Evolutionary conservation across 192 early-diverging fungal genomes (phyloP), one percentile per base, ranked within the genome.

Genomic region (Thamnidium elegans): DNA sequence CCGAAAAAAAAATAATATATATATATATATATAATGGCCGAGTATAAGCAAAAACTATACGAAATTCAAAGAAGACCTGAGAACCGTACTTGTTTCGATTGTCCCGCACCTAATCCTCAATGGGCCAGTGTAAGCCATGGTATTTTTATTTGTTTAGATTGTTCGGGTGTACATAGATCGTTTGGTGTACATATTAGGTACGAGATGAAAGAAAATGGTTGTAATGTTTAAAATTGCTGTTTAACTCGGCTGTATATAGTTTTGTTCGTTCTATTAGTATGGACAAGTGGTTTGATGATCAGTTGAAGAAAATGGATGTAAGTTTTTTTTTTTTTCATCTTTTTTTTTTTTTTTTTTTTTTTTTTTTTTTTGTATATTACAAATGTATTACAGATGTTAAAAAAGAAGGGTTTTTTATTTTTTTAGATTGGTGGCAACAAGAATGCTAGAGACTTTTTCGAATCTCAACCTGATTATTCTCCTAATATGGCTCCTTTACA

Each of bases 211-310:
- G 4, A 17, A 48, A 14, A 45, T 4, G 8, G 14, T 9, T 13
- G 1, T 7, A 48, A n/a, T n/a, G n/a, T n/a, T n/a, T n/a, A 17
- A 15, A 36, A 1, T 11, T 32, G 9, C 14, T 23, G 14, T 19
- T n/a, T 52, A 63, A 21, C 19, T 20, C 30, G 51, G 32, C 15
- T 48, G n/a, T n/a, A n/a, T 68, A 76, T 58, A 89, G 88, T 74
- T 99, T 99, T 85, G 97, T 99, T 47, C 88, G 97, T n/a, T 99
- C 97, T 3, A 91, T 99, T 60, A 90, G 89, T 4, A 99, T 99
- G 97, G 97, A 99, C 77, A 91, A 91, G 68, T 99, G 95, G 95
- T 88, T 84, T 42, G 87, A 92, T 31, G 94, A 97, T 75, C 97
- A 99, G 74, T 76, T 94, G 58, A 94, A 91, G 71, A 89, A 94